Evolutionary conservation across 129 eudicot genomes (phyloP).

Genomic region (Sambucus nigra): DNA sequence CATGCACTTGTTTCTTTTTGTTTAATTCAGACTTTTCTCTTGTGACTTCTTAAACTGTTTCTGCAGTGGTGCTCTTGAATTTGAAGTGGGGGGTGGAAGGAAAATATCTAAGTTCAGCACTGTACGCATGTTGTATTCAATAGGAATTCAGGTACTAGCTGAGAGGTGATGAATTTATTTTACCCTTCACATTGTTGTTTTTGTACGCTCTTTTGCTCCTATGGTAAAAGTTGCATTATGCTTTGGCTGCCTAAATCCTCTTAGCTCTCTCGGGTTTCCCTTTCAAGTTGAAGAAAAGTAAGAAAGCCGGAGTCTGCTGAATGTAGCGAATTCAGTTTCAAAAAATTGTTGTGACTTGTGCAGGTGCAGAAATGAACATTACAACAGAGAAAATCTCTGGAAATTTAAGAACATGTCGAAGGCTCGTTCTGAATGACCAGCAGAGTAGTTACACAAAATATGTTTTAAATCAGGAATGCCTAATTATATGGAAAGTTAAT

Average conservation of each 20-base stretch:
- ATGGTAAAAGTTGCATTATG: background rate
- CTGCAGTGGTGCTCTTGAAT: constrained; percentile 70
- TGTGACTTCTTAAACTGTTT: constrained; percentile 1
- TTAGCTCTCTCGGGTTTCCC: too few species aligned
- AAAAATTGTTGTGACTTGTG: too few species aligned
- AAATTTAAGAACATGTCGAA: too few species aligned
- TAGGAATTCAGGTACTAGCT: constrained; percentile 68
- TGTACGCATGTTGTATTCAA: constrained; percentile 71
- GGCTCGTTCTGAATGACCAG: too few species aligned
- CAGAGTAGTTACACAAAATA: too few species aligned
- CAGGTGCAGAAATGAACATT: too few species aligned
- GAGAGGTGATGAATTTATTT: background rate
- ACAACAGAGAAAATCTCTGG: too few species aligned
- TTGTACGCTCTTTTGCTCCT: constrained; percentile 1
- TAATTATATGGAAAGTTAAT: too few species aligned
- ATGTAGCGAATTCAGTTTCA: too few species aligned
- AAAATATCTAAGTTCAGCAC: constrained; percentile 77
- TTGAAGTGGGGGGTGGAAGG: constrained; percentile 97
- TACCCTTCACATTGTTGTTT: background rate
- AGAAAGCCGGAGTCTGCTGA: too few species aligned
- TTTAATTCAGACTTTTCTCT: background rate
- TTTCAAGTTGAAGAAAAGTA: too few species aligned
- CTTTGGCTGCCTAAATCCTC: background rate
- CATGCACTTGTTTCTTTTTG: background rate
- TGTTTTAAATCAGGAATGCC: too few species aligned